These are phyloP conservation scores for Fusarium hainanense DNA, from an alignment of 2,329 filamentous ascomycete species.

Conservation along the genomic window DNA sequence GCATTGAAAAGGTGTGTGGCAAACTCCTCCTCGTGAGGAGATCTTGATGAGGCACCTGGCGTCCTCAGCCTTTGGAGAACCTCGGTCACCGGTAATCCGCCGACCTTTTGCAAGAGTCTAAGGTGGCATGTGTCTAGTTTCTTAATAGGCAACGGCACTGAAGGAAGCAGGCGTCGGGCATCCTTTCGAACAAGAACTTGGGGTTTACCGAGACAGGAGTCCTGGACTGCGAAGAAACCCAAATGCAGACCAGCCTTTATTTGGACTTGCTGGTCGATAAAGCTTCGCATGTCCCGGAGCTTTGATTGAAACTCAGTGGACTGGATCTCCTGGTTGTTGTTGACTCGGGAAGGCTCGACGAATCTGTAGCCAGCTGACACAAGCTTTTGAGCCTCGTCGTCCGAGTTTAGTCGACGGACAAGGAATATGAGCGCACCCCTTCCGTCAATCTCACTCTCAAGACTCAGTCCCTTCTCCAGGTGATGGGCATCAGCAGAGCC, in stretches of 20 bases:
- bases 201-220: slow-evolving; percentile 56
- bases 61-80: slow-evolving; percentile 50
- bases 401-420: slow-evolving; percentile 69
- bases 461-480: slow-evolving; percentile 54
- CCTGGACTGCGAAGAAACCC: slow-evolving; percentile 65
- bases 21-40: slow-evolving; percentile 56
- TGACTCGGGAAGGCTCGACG: slow-evolving; percentile 74
- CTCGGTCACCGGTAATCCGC: slow-evolving; percentile 53
- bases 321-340: slow-evolving; percentile 78
- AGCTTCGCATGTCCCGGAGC: slow-evolving; percentile 72
- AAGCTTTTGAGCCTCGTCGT: slow-evolving; percentile 70
- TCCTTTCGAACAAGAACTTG: slow-evolving; percentile 70
- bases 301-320: slow-evolving; percentile 68
- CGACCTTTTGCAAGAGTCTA: slow-evolving; percentile 63
- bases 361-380: slow-evolving; percentile 81
- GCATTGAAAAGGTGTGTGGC: slow-evolving; percentile 56
- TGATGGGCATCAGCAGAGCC: slow-evolving; percentile 41
- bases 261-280: slow-evolving; percentile 57
- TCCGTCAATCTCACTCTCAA: slow-evolving; percentile 59
- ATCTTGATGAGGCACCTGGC: slow-evolving; percentile 42
- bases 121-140: slow-evolving; percentile 65
- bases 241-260: slow-evolving; percentile 63
- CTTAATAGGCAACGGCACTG: slow-evolving; percentile 63
- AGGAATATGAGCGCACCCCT: slow-evolving; percentile 85
- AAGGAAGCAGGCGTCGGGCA: slow-evolving; percentile 69